A percentile compares a stretch with the other conserved stretches of the same genome.
phyloP scores from a whole-genome alignment of 2,329 filamentous ascomycete genomes.

The Chrysoporthe puriensis region DNA sequence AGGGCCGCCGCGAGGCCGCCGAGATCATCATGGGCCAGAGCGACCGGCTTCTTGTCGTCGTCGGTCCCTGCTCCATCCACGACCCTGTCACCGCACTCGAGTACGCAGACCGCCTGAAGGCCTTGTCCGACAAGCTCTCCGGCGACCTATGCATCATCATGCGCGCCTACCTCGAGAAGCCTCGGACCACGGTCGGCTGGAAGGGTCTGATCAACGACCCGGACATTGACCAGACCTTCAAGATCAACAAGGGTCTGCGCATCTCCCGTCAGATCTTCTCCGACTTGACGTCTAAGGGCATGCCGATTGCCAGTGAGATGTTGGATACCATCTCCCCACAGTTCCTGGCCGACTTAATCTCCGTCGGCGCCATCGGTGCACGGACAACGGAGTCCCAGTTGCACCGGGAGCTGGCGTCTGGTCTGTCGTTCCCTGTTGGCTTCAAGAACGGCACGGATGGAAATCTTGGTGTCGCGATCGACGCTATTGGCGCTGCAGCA shows the following conservation, averaged over 20 bases:
- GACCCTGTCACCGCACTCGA: constrained; percentile 87
- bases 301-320: constrained; percentile 98
- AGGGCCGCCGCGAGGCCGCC: constrained; percentile 69
- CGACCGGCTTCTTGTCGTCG: constrained; percentile 90
- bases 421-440: constrained; percentile 94
- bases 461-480: constrained; percentile 86
- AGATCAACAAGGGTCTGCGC: constrained; percentile 98
- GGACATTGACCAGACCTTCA: constrained; percentile 94
- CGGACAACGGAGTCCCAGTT: constrained; percentile 96
- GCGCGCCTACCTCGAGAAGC: constrained; percentile 99
- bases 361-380: constrained; percentile 91
- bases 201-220: constrained; percentile 99
- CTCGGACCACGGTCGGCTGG: constrained; percentile 96
- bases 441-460: constrained; percentile 99
- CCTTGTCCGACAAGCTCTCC: constrained; percentile 76
- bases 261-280: constrained; percentile 92
- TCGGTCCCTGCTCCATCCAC: constrained; percentile 96
- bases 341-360: constrained; percentile 95
- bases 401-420: constrained; percentile 92
- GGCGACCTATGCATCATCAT: constrained; percentile 90
- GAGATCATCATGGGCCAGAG: constrained; percentile 77
- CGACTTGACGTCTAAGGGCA: constrained; percentile 82
- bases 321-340: constrained; percentile 98
- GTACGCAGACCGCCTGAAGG: constrained; percentile 80
- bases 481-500: constrained; percentile 87